phyloP scores from a whole-genome alignment of 306 rosid genomes.

The Cucurbita argyrosperma region DNA sequence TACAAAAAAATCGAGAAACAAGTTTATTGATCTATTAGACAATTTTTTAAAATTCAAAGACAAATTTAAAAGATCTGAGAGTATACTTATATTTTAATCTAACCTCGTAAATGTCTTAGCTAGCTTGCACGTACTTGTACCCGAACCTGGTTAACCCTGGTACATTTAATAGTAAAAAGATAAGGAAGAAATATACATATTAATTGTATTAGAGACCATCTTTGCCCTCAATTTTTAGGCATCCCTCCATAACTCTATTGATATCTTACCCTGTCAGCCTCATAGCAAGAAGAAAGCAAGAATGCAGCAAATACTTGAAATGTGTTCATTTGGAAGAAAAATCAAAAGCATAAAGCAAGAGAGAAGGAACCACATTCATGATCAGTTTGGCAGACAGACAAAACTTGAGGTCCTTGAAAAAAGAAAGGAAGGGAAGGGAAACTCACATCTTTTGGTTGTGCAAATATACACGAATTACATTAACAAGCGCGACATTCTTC shows the following conservation, averaged over 20 bases:
- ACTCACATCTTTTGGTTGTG: neutral
- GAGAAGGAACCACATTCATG: neutral
- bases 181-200: too few relatives aligned
- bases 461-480: neutral
- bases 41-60: too few relatives aligned
- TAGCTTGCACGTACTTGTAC: too few relatives aligned
- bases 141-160: too few relatives aligned
- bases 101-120: too few relatives aligned
- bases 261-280: neutral
- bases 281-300: neutral
- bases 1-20: too few relatives aligned
- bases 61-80: too few relatives aligned
- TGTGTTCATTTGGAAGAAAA: neutral
- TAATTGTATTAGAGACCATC: too few relatives aligned
- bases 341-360: neutral
- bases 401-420: conserved; percentile 1
- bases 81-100: too few relatives aligned
- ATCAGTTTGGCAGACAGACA: neutral
- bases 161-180: too few relatives aligned
- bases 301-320: neutral
- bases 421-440: neutral
- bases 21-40: too few relatives aligned
- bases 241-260: neutral
- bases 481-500: neutral
- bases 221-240: neutral